Percentiles rank a stretch among this genome's conserved stretches.
Conservation (phyloP, 345 rosid species). For the Ceriops tagal region DNA sequence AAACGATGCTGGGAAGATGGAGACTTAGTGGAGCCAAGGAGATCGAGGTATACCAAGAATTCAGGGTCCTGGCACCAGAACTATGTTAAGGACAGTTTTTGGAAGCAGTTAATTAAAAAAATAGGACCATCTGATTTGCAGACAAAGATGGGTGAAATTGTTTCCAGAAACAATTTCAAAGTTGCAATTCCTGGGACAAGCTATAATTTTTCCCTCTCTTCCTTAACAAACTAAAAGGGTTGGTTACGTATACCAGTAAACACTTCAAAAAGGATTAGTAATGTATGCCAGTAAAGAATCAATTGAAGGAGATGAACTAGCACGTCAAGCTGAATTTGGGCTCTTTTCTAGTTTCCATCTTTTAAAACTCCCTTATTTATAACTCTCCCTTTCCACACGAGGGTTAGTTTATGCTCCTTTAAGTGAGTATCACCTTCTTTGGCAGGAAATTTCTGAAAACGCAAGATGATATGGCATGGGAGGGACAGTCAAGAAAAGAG, state of each 20-base stretch:
- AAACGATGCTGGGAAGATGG: too few species aligned
- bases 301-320: too few species aligned
- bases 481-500: slow-evolving; percentile 21
- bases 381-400: too few species aligned
- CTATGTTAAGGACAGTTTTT: slow-evolving; percentile 42
- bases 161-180: slow-evolving; percentile 8
- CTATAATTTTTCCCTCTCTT: slow-evolving; percentile 12
- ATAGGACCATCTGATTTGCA: slow-evolving; percentile 34
- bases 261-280: not conserved
- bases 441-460: slow-evolving; percentile 29
- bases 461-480: not conserved
- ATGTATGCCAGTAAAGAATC: too few species aligned
- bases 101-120: slow-evolving; percentile 47
- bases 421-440: not conserved
- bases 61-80: slow-evolving; percentile 42
- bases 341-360: too few species aligned
- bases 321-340: too few species aligned
- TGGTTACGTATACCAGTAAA: too few species aligned
- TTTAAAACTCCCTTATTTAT: too few species aligned
- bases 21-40: slow-evolving; percentile 9
- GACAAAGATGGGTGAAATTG: slow-evolving; percentile 11
- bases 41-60: slow-evolving; percentile 37
- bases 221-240: too few species aligned
- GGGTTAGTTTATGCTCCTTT: too few species aligned
- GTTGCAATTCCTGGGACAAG: slow-evolving; percentile 30